Percentiles rank a stretch among this genome's conserved stretches.
These are phyloP conservation scores for Ophiostoma piceae DNA, from an alignment of 2,329 filamentous ascomycete species.

Conservation along the genomic window DNA sequence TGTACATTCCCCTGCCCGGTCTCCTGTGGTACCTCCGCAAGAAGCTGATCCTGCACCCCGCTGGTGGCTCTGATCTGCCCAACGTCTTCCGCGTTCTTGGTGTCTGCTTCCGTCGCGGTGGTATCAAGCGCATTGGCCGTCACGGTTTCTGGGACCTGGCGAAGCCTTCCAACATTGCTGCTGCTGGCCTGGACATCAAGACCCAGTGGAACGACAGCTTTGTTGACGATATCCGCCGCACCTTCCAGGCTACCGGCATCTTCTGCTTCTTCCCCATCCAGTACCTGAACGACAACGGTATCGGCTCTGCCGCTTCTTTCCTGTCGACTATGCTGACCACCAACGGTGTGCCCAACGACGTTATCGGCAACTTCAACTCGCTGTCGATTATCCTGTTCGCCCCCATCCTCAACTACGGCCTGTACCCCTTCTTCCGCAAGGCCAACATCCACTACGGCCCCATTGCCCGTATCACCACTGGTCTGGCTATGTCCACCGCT, in stretches of 20 bases:
- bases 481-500: constrained; percentile 46
- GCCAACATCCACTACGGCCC: constrained; percentile 63
- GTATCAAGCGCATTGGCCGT: constrained; percentile 38
- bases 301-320: constrained; percentile 46
- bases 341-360: constrained; percentile 69
- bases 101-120: constrained; percentile 39
- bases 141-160: constrained; percentile 59
- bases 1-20: constrained; percentile 41
- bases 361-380: constrained; percentile 69
- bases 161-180: constrained; percentile 56
- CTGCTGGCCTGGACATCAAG: constrained; percentile 36
- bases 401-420: constrained; percentile 59
- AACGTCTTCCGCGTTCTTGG: constrained; percentile 41
- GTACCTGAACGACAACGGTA: constrained; percentile 45
- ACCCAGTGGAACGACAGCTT: constrained; percentile 50
- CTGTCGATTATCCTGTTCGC: constrained; percentile 70
- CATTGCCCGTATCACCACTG: constrained; percentile 66
- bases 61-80: constrained; percentile 42
- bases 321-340: constrained; percentile 46
- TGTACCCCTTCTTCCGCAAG: constrained; percentile 64
- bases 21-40: constrained; percentile 41
- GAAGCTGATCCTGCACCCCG: constrained; percentile 41
- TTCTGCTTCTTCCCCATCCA: constrained; percentile 54
- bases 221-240: constrained; percentile 53
- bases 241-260: constrained; percentile 61